Evolutionary conservation across 352 stramenopile species (phyloP).

Genomic region (Globisporangium alternatum): DNA sequence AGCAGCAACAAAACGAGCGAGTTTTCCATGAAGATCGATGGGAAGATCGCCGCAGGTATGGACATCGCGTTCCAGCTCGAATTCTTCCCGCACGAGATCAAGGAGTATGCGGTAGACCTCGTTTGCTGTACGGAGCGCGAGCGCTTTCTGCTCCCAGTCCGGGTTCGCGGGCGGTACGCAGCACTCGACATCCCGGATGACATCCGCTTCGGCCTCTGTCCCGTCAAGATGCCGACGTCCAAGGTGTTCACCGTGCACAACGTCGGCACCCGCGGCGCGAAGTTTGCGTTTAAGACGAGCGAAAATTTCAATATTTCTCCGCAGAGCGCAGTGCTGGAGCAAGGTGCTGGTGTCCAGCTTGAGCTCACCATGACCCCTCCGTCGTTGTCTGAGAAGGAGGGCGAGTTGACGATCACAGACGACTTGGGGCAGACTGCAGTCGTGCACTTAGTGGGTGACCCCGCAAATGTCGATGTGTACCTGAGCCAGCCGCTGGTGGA

Average conservation of each 20-base stretch:
- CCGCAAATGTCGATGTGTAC: constrained; percentile 90
- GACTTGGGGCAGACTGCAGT: constrained; percentile 68
- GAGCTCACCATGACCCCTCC: constrained; percentile 61
- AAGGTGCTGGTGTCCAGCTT: constrained; percentile 72
- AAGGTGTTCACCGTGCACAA: constrained; percentile 90
- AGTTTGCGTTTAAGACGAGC: constrained; percentile 71
- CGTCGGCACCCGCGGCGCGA: constrained; percentile 72
- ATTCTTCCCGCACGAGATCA: constrained; percentile 89
- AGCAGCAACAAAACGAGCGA: background rate
- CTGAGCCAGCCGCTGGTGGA: constrained; percentile 84
- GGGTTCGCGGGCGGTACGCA: constrained; percentile 75
- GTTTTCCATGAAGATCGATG: constrained; percentile 30
- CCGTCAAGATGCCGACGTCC: constrained; percentile 80
- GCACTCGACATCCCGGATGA: constrained; percentile 90
- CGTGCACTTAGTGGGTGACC: constrained; percentile 69
- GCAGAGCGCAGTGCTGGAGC: constrained; percentile 53
- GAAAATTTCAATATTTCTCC: constrained; percentile 67
- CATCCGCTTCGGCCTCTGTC: constrained; percentile 81
- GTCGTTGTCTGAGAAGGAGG: constrained; percentile 37
- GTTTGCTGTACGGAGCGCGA: constrained; percentile 94
- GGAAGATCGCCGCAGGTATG: constrained; percentile 93
- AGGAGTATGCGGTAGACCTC: constrained; percentile 87
- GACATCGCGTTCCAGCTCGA: constrained; percentile 89
- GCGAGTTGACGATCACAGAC: constrained; percentile 83
- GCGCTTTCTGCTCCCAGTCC: constrained; percentile 92